Evolutionary conservation across 345 rosid genomes (phyloP).

Genomic region (Boechera stricta): DNA sequence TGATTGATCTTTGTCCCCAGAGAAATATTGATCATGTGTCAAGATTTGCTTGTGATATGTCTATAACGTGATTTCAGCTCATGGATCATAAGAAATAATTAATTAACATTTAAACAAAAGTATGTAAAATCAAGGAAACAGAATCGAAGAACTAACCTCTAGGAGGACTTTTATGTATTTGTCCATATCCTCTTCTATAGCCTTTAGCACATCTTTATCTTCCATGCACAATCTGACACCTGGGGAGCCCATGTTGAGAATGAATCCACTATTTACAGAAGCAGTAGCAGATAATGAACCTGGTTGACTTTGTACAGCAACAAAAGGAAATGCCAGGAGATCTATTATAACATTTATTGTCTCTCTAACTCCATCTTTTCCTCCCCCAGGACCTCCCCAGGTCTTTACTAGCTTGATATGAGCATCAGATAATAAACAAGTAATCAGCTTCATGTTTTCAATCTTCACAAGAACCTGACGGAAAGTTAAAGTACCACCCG

Average conservation of each 20-base stretch:
- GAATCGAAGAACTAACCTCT: slow-evolving; percentile 62
- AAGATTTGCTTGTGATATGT: slow-evolving; percentile 1
- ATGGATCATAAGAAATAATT: slow-evolving; percentile 11
- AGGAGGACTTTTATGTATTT: slow-evolving; percentile 77
- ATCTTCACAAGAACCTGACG: slow-evolving; percentile 74
- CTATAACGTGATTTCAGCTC: slow-evolving; percentile 17
- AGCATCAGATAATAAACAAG: slow-evolving; percentile 64
- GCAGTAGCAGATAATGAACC: slow-evolving; percentile 80
- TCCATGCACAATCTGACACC: slow-evolving; percentile 78
- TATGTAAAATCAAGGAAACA: slow-evolving; percentile 7
- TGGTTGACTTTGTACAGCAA: slow-evolving; percentile 84
- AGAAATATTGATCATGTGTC: slow-evolving; percentile 1
- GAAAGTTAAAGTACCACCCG: slow-evolving; percentile 73
- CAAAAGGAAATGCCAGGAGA: slow-evolving; percentile 93
- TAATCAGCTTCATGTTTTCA: slow-evolving; percentile 67
- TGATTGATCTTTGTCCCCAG: background rate
- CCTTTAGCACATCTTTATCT: slow-evolving; percentile 77
- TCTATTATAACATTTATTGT: slow-evolving; percentile 71
- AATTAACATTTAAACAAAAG: background rate
- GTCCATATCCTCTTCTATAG: slow-evolving; percentile 90
- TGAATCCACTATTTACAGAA: slow-evolving; percentile 89
- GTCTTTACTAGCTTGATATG: slow-evolving; percentile 83
- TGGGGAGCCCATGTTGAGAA: slow-evolving; percentile 86
- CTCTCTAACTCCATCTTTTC: slow-evolving; percentile 87
- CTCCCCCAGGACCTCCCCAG: slow-evolving; percentile 96